These are phyloP conservation scores for Eutrema salsugineum DNA, from an alignment of 441 rosid genomes.

Conservation along the genomic window DNA sequence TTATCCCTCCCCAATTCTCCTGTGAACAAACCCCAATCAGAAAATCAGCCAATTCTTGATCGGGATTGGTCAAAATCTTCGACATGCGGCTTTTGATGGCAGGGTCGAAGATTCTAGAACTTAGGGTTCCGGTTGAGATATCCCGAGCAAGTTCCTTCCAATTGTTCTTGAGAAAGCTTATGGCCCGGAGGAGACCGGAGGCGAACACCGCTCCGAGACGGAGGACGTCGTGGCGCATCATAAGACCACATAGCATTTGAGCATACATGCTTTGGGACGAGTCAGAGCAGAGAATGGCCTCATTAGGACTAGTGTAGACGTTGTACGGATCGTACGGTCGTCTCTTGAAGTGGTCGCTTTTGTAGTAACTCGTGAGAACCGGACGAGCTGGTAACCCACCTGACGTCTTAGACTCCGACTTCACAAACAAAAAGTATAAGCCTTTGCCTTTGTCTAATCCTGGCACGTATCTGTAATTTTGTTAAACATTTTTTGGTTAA, in stretches of 20 bases:
- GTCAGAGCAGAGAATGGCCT: conserved; percentile 61
- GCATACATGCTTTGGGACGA: conserved; percentile 72
- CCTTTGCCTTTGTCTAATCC: conserved; percentile 68
- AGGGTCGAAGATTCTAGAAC: conserved; percentile 43
- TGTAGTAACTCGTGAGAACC: conserved; percentile 73
- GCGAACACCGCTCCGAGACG: conserved; percentile 68
- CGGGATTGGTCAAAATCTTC: conserved; percentile 41
- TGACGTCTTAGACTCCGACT: conserved; percentile 57
- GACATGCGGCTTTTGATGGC: conserved; percentile 37
- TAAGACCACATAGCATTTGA: conserved; percentile 76
- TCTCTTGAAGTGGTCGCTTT: conserved; percentile 62
- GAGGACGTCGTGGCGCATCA: conserved; percentile 60
- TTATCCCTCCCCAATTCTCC: conserved; percentile 53
- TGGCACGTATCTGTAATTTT: conserved; percentile 45
- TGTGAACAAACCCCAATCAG: conserved; percentile 38
- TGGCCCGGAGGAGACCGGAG: conserved; percentile 67
- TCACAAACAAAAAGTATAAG: conserved; percentile 57
- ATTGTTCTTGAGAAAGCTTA: conserved; percentile 51
- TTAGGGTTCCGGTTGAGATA: conserved; percentile 47
- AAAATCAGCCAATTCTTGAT: conserved; percentile 44
- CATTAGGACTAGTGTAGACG: conserved; percentile 67
- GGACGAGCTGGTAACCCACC: conserved; percentile 71
- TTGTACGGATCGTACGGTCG: conserved; percentile 63
- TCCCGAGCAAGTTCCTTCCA: conserved; percentile 52
- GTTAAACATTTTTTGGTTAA: neutral